Conservation (phyloP, 129 eudicot genomes). For the Apium graveolens region DNA sequence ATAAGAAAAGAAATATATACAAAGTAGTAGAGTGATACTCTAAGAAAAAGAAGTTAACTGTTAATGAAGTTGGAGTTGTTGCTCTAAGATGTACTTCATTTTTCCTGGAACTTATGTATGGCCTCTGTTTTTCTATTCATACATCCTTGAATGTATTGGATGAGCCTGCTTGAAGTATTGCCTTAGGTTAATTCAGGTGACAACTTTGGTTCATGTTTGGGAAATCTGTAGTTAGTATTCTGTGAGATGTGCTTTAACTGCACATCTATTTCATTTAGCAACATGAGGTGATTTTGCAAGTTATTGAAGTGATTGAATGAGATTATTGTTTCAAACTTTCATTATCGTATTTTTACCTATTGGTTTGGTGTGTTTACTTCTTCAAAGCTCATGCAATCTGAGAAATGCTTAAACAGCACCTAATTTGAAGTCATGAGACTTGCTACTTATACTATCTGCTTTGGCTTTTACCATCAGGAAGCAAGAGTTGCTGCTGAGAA, state of each 20-base stretch:
- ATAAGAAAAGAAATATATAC: background rate
- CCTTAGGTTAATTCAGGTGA: background rate
- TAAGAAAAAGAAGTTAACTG: background rate
- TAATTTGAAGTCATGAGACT: background rate
- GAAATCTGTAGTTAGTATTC: background rate
- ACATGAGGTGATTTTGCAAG: background rate
- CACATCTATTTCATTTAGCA: background rate
- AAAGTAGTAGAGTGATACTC: background rate
- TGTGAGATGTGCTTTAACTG: background rate
- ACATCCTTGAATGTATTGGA: background rate
- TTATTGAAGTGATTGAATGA: background rate
- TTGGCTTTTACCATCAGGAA: slow-evolving; percentile 37
- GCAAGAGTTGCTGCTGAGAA: slow-evolving; percentile 55
- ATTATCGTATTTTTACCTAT: background rate
- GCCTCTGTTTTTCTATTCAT: background rate
- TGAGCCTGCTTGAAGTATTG: background rate
- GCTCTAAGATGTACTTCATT: background rate
- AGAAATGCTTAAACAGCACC: background rate
- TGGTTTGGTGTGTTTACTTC: background rate
- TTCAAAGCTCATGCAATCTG: background rate
- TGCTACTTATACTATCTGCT: background rate
- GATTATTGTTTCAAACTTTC: background rate
- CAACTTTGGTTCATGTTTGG: background rate
- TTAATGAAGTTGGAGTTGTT: background rate
- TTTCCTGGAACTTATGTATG: background rate